Evolutionary conservation across 768 basidiomycete genomes (phyloP).

Genomic region (Xerocomellus dryophilus): DNA sequence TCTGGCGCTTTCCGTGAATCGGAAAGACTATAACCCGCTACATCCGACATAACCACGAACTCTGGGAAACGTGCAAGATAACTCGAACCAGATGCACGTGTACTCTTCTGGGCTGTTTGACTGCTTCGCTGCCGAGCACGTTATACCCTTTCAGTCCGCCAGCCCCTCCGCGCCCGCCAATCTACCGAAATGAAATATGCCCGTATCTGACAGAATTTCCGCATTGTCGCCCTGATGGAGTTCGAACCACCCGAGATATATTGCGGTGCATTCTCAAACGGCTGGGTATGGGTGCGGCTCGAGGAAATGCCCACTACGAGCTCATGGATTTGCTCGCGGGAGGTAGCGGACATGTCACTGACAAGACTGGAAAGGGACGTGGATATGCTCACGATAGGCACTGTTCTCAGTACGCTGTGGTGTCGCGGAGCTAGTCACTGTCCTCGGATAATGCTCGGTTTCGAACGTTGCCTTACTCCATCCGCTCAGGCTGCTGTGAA

Average conservation of each 20-base stretch:
- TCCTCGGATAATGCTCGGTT: no score
- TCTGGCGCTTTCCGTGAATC: background rate
- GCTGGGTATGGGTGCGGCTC: background rate
- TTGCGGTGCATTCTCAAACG: background rate
- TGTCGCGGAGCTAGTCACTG: slow-evolving; percentile 8
- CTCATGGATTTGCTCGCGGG: background rate
- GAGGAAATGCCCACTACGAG: background rate
- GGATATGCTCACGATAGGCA: background rate
- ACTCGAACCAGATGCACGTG: background rate
- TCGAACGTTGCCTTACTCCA: slow-evolving; percentile 16
- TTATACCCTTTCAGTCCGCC: background rate
- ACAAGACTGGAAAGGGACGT: slow-evolving; percentile 11
- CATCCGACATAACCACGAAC: background rate
- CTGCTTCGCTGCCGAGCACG: background rate
- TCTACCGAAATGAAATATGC: background rate
- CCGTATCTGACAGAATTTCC: background rate
- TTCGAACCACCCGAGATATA: background rate
- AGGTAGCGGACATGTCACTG: background rate
- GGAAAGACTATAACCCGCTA: background rate
- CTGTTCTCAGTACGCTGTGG: slow-evolving; percentile 12
- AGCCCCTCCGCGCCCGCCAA: background rate
- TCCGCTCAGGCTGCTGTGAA: background rate
- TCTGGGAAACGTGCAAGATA: background rate
- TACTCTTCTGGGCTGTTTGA: no score
- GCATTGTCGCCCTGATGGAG: background rate